Evolutionary conservation across 352 stramenopile species (phyloP).

Genomic region (Phytophthora hybrid): DNA sequence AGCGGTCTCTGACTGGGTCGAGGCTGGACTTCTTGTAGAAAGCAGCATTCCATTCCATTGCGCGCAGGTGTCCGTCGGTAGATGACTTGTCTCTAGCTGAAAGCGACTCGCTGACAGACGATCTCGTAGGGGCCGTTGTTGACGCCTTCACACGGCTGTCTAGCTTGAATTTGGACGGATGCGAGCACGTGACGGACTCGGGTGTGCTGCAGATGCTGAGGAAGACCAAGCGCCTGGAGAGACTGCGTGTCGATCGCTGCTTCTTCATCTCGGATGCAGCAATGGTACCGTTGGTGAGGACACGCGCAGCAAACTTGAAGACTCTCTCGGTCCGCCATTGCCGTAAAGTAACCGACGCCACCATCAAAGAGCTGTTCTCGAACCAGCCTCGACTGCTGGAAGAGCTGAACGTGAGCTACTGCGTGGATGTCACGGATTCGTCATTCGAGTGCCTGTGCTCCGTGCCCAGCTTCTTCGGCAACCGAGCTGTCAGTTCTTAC

Average conservation of each 20-base stretch:
- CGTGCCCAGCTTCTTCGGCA: constrained; percentile 65
- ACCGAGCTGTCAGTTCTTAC: constrained; percentile 54
- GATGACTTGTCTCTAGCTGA: constrained; percentile 49
- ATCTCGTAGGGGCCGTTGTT: constrained; percentile 50
- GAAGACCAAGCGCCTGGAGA: constrained; percentile 41
- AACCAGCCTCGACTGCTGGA: constrained; percentile 56
- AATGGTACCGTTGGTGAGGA: constrained; percentile 50
- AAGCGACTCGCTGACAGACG: constrained; percentile 64
- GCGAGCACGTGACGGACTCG: constrained; percentile 63
- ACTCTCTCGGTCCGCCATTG: constrained; percentile 56
- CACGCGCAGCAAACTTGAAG: constrained; percentile 40
- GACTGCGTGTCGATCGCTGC: constrained; percentile 60
- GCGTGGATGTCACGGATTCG: constrained; percentile 54
- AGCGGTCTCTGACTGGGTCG: constrained; percentile 10
- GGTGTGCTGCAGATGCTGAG: constrained; percentile 55
- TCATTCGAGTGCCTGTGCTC: constrained; percentile 66
- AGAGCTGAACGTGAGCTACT: constrained; percentile 69
- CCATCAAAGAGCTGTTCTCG: constrained; percentile 60
- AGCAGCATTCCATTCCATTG: constrained; percentile 47
- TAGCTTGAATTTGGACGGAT: constrained; percentile 57
- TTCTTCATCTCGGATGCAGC: constrained; percentile 48
- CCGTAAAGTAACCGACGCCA: constrained; percentile 44
- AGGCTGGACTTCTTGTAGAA: constrained; percentile 51
- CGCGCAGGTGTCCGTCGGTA: constrained; percentile 35
- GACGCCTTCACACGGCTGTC: constrained; percentile 48